Conservation (phyloP, 2,329 filamentous ascomycete species). For the Alternaria arbusti region DNA sequence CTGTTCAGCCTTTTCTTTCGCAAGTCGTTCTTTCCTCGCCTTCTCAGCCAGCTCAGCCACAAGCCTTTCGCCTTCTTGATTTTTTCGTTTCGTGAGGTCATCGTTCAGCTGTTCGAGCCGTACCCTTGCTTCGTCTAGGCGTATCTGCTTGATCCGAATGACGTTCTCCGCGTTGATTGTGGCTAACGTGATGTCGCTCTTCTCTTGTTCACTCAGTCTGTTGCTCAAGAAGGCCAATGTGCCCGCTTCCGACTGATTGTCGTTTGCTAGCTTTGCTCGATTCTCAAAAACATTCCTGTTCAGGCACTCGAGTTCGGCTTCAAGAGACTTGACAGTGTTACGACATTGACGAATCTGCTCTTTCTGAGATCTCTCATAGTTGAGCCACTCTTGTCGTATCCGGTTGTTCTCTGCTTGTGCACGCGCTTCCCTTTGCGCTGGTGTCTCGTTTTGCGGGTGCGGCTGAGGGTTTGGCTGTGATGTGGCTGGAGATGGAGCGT, state of each 20-base stretch:
- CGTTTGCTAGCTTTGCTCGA: background rate
- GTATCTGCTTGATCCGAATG: background rate
- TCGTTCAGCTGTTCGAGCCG: background rate
- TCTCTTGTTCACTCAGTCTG: constrained; percentile 3
- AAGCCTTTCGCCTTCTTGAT: background rate
- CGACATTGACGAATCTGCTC: background rate
- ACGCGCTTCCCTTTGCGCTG: constrained; percentile 1
- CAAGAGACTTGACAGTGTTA: background rate
- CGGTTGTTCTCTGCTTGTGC: background rate
- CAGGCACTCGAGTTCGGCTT: background rate
- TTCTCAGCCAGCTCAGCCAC: background rate
- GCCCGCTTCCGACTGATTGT: background rate
- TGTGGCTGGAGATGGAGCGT: background rate
- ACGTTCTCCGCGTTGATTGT: background rate
- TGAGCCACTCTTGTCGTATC: constrained; percentile 10
- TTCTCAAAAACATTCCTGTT: background rate
- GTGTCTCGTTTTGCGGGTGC: background rate
- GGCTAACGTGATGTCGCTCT: background rate
- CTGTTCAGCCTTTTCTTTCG: background rate
- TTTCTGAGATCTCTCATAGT: constrained; percentile 2
- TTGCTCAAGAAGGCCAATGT: background rate
- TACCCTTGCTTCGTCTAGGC: background rate
- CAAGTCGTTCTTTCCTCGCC: background rate
- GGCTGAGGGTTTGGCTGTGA: background rate
- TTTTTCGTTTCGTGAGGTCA: background rate